A percentile compares a stretch with the other conserved stretches of the same genome.
Evolutionary conservation across 305 asterid genomes (phyloP).

Genomic region (Fraxinus platypoda): DNA sequence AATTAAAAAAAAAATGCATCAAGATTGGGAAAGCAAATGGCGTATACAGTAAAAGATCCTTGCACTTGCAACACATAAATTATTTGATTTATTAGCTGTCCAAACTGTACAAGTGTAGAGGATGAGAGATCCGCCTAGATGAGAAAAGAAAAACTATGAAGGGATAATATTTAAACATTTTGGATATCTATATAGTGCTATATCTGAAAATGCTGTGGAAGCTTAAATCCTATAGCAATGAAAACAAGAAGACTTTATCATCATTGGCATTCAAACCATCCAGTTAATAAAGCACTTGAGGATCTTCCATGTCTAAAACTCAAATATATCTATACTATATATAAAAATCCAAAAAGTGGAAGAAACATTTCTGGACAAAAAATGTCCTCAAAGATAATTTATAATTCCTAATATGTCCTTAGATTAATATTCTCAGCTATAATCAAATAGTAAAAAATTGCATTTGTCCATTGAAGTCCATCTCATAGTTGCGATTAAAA

Average conservation of each 20-base stretch:
- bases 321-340: background rate
- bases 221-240: background rate
- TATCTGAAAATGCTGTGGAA: conserved; percentile 7
- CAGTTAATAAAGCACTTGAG: conserved; percentile 3
- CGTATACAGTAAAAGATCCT: background rate
- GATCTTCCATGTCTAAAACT: background rate
- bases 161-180: background rate
- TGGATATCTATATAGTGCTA: background rate
- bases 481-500: background rate
- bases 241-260: background rate
- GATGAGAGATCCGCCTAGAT: background rate
- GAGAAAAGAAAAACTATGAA: background rate
- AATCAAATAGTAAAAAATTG: background rate
- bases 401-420: background rate
- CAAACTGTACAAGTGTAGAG: background rate
- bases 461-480: background rate
- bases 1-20: conserved; percentile 13
- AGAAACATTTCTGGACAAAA: background rate
- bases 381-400: background rate
- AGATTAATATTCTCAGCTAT: background rate
- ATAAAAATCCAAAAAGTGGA: background rate
- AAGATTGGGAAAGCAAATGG: conserved; percentile 2
- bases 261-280: background rate
- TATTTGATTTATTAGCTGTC: background rate
- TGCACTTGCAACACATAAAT: background rate